A percentile compares a stretch with the other conserved stretches of the same genome.
Conservation (phyloP, 208 protist species). For the Acanthamoeba sp. region DNA sequence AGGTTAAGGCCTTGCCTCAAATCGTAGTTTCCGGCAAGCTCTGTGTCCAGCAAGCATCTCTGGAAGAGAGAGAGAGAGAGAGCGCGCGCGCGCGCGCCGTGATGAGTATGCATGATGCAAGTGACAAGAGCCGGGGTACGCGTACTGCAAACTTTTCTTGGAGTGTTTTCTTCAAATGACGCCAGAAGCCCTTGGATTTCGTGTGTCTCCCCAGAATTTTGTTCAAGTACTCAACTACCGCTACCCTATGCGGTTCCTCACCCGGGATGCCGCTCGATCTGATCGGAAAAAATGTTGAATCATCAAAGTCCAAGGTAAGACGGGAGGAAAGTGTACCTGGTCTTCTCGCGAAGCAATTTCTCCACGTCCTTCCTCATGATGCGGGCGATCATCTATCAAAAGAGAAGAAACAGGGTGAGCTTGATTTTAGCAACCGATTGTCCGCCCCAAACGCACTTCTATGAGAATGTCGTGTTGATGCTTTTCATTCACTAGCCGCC, state of each 20-base stretch:
- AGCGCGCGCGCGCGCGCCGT: too few relatives aligned
- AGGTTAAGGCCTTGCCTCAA: neutral
- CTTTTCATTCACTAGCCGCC: neutral
- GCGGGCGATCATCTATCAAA: conserved; percentile 33
- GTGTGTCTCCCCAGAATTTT: neutral
- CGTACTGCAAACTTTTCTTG: conserved; percentile 4
- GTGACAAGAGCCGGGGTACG: too few relatives aligned
- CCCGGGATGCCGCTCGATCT: conserved; percentile 56
- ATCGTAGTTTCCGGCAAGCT: neutral
- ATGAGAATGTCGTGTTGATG: conserved; percentile 46
- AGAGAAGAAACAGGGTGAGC: neutral
- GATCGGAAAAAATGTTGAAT: neutral
- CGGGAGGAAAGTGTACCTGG: neutral
- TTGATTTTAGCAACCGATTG: too few relatives aligned
- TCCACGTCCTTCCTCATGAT: conserved; percentile 34
- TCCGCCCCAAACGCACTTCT: neutral
- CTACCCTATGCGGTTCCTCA: conserved; percentile 19
- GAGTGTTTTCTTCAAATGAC: neutral
- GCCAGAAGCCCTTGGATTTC: conserved; percentile 10
- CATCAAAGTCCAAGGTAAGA: neutral
- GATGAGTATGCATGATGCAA: neutral
- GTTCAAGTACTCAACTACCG: conserved; percentile 16
- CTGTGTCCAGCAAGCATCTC: neutral
- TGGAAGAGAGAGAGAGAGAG: neutral
- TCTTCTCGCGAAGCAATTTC: conserved; percentile 16